Evolutionary conservation across 1,284 basidiomycete species (phyloP).

Genomic region (Trametes hirsuta): DNA sequence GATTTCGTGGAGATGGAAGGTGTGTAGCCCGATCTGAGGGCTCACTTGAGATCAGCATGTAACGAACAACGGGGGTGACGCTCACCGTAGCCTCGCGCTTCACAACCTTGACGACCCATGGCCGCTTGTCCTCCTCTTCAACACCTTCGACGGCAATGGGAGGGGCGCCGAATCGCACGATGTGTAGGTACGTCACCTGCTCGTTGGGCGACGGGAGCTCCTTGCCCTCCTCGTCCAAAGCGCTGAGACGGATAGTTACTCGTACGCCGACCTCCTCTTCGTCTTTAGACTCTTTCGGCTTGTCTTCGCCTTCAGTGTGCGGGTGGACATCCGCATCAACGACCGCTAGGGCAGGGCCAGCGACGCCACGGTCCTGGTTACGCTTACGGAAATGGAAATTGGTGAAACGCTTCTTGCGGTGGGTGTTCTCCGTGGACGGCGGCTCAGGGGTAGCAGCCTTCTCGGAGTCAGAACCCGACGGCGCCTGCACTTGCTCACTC

Average conservation of each 20-base stretch:
- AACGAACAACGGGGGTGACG: slow-evolving; percentile 16
- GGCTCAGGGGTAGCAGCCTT: slow-evolving; percentile 26
- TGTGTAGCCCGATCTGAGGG: slow-evolving; percentile 81
- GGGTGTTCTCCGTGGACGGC: slow-evolving; percentile 25
- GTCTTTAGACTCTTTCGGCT: slow-evolving; percentile 47
- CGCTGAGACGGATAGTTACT: slow-evolving; percentile 75
- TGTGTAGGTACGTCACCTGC: slow-evolving; percentile 84
- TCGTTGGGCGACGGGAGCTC: slow-evolving; percentile 73
- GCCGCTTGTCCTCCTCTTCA: slow-evolving; percentile 48
- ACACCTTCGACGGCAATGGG: slow-evolving; percentile 31
- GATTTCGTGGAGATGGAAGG: slow-evolving; percentile 91
- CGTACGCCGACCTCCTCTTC: slow-evolving; percentile 69
- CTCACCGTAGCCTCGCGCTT: slow-evolving; percentile 82
- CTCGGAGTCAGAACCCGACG: slow-evolving; percentile 22
- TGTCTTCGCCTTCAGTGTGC: slow-evolving; percentile 38
- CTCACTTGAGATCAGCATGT: slow-evolving; percentile 7
- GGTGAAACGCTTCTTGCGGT: slow-evolving; percentile 58
- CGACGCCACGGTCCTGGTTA: slow-evolving; percentile 50
- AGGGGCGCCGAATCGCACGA: slow-evolving; percentile 69
- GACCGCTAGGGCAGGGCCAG: slow-evolving; percentile 76
- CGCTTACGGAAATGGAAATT: slow-evolving; percentile 65
- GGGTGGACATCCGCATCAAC: slow-evolving; percentile 59
- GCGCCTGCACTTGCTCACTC: slow-evolving; percentile 1
- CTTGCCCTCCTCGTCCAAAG: slow-evolving; percentile 72
- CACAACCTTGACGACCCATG: slow-evolving; percentile 90